Percentiles rank a stretch among this genome's conserved stretches.
These are phyloP conservation scores for Nothophaeocryptopus gaeumannii DNA, from an alignment of 2,329 filamentous ascomycete species.

Conservation along the genomic window DNA sequence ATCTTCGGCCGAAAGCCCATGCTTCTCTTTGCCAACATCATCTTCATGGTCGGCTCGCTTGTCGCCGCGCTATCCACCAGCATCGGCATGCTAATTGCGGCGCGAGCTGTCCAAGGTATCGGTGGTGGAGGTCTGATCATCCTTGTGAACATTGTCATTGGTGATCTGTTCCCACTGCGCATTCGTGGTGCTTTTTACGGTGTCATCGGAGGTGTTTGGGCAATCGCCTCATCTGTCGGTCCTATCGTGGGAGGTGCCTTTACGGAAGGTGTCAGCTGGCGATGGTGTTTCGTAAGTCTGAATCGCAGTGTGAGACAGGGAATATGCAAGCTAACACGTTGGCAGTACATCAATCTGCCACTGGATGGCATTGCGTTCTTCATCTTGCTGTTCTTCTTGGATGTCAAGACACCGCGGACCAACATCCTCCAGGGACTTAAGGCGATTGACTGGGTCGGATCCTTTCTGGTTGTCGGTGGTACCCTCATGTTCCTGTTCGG, in stretches of 20 bases:
- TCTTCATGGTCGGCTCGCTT: slow-evolving; percentile 59
- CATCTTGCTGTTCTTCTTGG: slow-evolving; percentile 60
- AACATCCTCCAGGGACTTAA: slow-evolving; percentile 60
- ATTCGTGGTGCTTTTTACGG: slow-evolving; percentile 60
- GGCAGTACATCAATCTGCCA: slow-evolving; percentile 62
- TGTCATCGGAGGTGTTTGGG: slow-evolving; percentile 64
- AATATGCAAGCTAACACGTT: slow-evolving; percentile 41
- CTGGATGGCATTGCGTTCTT: slow-evolving; percentile 59
- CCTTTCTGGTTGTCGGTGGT: slow-evolving; percentile 66
- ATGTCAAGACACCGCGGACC: slow-evolving; percentile 65
- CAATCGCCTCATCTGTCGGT: slow-evolving; percentile 62
- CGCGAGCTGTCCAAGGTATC: slow-evolving; percentile 61
- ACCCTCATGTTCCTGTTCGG: slow-evolving; percentile 85
- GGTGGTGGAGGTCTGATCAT: slow-evolving; percentile 63
- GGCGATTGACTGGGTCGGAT: slow-evolving; percentile 65
- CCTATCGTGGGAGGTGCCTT: slow-evolving; percentile 66
- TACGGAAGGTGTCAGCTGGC: slow-evolving; percentile 52
- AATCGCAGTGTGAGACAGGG: slow-evolving; percentile 62
- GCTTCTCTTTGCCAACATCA: slow-evolving; percentile 56
- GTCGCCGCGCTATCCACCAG: slow-evolving; percentile 58
- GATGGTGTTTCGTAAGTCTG: slow-evolving; percentile 44
- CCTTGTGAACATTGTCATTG: slow-evolving; percentile 63
- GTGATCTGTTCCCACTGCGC: slow-evolving; percentile 57
- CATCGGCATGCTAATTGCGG: slow-evolving; percentile 61
- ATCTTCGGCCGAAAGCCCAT: slow-evolving; percentile 59